Evolutionary conservation across 2,329 filamentous ascomycete species (phyloP).

Genomic region (Purpureocillium takamizusanense): DNA sequence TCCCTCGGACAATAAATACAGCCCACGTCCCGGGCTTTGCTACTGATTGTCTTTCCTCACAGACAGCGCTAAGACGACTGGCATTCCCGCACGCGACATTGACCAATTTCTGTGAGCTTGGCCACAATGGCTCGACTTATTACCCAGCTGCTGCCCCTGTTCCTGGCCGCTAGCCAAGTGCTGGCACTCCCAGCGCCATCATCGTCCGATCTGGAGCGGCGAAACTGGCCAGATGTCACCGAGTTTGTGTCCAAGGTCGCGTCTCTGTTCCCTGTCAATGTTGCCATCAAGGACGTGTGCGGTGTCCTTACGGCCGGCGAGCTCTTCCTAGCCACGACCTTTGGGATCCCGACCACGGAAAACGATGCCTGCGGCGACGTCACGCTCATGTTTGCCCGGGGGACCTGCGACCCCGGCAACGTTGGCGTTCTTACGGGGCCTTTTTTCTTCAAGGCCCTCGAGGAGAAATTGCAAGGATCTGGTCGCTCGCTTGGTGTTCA

Average conservation of each 20-base stretch:
- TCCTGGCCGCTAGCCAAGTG: too few relatives aligned
- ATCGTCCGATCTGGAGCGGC: not conserved
- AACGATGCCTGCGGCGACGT: constrained; percentile 15
- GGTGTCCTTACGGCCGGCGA: constrained; percentile 6
- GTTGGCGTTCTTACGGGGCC: constrained; percentile 18
- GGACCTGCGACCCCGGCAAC: constrained; percentile 20
- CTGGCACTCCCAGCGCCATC: too few relatives aligned
- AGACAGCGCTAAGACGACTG: too few relatives aligned
- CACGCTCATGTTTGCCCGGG: constrained; percentile 18
- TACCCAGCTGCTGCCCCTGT: too few relatives aligned
- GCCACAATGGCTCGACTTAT: too few relatives aligned
- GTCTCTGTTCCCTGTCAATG: constrained; percentile 8
- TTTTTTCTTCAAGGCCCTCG: constrained; percentile 15
- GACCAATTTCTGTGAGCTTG: too few relatives aligned
- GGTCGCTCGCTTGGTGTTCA: constrained; percentile 12
- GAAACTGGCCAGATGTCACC: constrained; percentile 3
- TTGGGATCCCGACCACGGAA: constrained; percentile 7
- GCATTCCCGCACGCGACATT: too few relatives aligned
- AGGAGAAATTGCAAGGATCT: constrained; percentile 2
- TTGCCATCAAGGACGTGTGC: constrained; percentile 8
- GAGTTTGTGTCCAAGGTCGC: constrained; percentile 4
- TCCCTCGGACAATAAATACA: too few relatives aligned
- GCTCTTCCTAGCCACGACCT: constrained; percentile 6
- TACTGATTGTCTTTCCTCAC: too few relatives aligned
- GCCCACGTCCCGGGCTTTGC: too few relatives aligned